These are phyloP conservation scores for Rhodotorula toruloides DNA, from an alignment of 768 basidiomycete species.

Conservation along the genomic window DNA sequence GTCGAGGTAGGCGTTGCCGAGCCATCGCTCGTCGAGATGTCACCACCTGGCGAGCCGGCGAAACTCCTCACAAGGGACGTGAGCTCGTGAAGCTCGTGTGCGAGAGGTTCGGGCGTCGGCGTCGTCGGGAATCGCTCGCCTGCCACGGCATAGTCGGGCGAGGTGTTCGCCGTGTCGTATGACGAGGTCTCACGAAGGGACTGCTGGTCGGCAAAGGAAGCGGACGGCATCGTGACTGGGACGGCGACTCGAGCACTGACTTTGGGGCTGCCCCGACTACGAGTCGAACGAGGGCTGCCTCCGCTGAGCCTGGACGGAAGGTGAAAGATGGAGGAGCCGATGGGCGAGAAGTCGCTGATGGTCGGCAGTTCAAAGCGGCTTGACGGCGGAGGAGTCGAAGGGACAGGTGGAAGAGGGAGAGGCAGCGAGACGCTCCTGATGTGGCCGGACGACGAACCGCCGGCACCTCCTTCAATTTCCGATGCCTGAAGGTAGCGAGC, in stretches of 20 bases:
- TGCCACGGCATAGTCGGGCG: too few relatives aligned
- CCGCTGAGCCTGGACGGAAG: neutral
- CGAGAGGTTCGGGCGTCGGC: too few relatives aligned
- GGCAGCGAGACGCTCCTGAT: neutral
- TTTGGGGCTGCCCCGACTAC: too few relatives aligned
- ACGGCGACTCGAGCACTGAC: too few relatives aligned
- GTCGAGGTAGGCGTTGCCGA: too few relatives aligned
- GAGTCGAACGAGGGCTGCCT: neutral
- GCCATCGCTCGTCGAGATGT: too few relatives aligned
- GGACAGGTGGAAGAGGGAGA: neutral
- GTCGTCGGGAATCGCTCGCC: too few relatives aligned
- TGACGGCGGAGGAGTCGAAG: neutral
- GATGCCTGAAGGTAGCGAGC: neutral
- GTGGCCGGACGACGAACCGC: neutral
- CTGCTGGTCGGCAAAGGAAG: neutral
- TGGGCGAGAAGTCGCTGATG: conserved; percentile 9
- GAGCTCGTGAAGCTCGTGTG: too few relatives aligned
- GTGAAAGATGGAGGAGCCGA: conserved; percentile 7
- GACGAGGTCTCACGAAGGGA: too few relatives aligned
- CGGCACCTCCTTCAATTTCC: neutral
- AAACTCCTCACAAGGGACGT: too few relatives aligned
- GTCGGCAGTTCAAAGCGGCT: neutral
- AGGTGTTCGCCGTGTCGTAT: too few relatives aligned
- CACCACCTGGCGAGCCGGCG: too few relatives aligned
- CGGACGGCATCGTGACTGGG: neutral